Evolutionary conservation across 768 basidiomycete species (phyloP), one percentile per base, ranked within the genome.

Genomic region (Termitomyces sp.): DNA sequence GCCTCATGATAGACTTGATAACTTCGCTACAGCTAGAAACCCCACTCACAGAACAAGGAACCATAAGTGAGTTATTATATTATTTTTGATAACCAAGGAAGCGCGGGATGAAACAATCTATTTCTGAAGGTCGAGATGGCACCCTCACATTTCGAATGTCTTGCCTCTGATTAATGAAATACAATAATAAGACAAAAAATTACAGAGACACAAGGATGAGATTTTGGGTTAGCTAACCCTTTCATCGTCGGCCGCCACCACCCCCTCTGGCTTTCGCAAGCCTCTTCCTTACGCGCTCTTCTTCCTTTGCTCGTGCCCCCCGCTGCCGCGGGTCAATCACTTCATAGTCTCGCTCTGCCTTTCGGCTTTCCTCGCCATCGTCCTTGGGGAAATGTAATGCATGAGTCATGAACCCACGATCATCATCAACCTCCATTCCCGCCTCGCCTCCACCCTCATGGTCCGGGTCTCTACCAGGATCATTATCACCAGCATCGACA

Each of bases 321-420:
- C 92, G 75, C 52, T 83, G 82, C 61, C 92, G 76, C 0, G 92
- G 92, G 70, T 94, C 92, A 70, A 94, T 94, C 32, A 94, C 92
- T 74, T 94, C 92, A 68, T 93, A 94, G 60, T 94, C 92, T 57
- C 90, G 74, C 71, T 92, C 88, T 1, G 90, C 92, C 72, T 92
- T 92, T 62, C 72, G 71, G 29, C 80, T 81, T 73, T 94, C 92
- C 67, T 91, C 91, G 29, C 79, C 80, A 65, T 92, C 85, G 50
- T 86, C 91, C 73, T 92, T 92, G 10, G 90, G 86, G 74, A 94
- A 92, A 62, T 82, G 81, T 60, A 94, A 74, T 32, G 82, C 76
- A 69, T 94, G 92, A 5, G 73, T 77, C 74, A 94, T 77, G 73
- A 94, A 94, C 10, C 83, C 91, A 7, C 77, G 76, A 67, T 94